These are phyloP conservation scores for Xylaria curta DNA, from an alignment of 495 filamentous ascomycete genomes.

Conservation along the genomic window DNA sequence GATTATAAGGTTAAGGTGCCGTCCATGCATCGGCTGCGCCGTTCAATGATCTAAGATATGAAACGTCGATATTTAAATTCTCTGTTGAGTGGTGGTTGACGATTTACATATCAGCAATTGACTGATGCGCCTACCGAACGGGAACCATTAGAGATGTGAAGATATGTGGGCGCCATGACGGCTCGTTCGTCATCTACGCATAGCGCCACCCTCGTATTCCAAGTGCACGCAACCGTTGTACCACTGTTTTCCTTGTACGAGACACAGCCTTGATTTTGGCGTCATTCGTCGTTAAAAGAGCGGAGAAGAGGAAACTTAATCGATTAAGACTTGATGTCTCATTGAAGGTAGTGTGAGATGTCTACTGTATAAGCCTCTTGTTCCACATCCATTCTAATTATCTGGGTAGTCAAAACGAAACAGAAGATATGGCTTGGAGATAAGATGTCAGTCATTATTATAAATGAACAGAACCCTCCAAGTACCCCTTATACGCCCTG, in stretches of 20 bases:
- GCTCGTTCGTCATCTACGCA: not conserved
- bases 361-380: not conserved
- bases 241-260: not conserved
- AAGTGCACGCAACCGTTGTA: not conserved
- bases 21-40: constrained; percentile 9
- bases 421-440: too few species aligned
- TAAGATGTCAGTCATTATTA: not conserved
- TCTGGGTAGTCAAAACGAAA: too few species aligned
- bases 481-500: not conserved
- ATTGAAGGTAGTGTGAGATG: not conserved
- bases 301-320: not conserved
- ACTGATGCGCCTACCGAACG: not conserved
- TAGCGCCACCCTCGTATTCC: constrained; percentile 3
- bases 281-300: not conserved
- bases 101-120: not conserved
- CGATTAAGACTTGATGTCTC: not conserved
- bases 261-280: not conserved
- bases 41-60: constrained; percentile 4
- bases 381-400: too few species aligned
- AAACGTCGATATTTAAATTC: not conserved
- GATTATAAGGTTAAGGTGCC: constrained; percentile 13
- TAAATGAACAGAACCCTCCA: not conserved
- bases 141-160: not conserved
- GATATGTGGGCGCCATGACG: not conserved
- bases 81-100: not conserved